Base-by-base conservation (phyloP, 495 filamentous ascomycete genomes). In the Hypomontagnella submonticulosa region DNA sequence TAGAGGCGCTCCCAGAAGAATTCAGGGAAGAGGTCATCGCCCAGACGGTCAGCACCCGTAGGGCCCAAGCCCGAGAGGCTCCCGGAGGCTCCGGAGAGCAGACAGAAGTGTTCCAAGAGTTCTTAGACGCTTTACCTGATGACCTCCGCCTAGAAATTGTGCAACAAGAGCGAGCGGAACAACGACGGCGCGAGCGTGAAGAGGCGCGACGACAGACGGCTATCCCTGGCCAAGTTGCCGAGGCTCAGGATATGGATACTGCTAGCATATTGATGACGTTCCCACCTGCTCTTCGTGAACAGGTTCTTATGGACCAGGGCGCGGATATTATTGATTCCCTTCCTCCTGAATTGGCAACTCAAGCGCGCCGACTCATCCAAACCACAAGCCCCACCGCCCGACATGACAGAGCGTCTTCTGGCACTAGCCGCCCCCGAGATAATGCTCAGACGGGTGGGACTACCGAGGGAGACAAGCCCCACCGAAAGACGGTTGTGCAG, bases 11-110 rank as follows among this genome's bases (percentile, higher is more conserved):
- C 13, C 95, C 95, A 0, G 95, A 99, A 59, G 95, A 98, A 38
- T 86, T 97, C 48, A 85, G 95, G 23, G 94, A 98, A 75, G 95
- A 99, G 72, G 95, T 97, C 23, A 89, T 99, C 37, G 92, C 93
- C 76, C 86, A 91, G 43, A 92, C 96, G 53, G 80, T 96, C 62
- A 89, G 89, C 42, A 87, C 94, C 51, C 87, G 94, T 50, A 89
- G 95, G 67, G 88, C 89, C 5, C 85, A 92, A 75, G 90, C 91
- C 61, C 85, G 87, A 12, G 82, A 83, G 30, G 83, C 82, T n/a
- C 75, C 75, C 6, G 67, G 72, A n/a, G 71, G 53, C 10, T 85
- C 89, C 40, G 93, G 92, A 32, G 90, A 96, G 72, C 88, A 91
- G 70, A 90, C 92, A 2, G 93, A 96, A 70, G 93, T 97, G 61